Evolutionary conservation across 495 filamentous ascomycete species (phyloP).

Genomic region (Podospora pseudoanserina): DNA sequence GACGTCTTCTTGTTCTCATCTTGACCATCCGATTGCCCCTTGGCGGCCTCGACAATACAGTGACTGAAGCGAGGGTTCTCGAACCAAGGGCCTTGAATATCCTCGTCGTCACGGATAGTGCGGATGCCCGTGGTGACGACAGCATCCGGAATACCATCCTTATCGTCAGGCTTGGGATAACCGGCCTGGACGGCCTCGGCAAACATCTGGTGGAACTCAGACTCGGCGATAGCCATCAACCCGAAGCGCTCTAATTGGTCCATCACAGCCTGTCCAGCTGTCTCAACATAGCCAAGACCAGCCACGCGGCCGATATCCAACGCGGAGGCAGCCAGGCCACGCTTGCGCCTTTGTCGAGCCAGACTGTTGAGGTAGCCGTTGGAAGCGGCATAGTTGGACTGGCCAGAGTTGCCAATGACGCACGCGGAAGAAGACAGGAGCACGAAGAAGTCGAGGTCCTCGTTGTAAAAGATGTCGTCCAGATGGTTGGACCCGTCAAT

Average conservation of each 20-base stretch:
- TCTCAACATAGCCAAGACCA: conserved; percentile 22
- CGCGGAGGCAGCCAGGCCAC: conserved; percentile 36
- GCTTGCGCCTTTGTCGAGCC: conserved; percentile 22
- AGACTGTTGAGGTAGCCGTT: conserved; percentile 46
- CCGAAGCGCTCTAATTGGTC: not conserved
- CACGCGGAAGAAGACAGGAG: conserved; percentile 48
- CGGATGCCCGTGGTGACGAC: conserved; percentile 6
- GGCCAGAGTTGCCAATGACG: conserved; percentile 45
- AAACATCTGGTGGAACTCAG: conserved; percentile 3
- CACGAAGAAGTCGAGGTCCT: conserved; percentile 55
- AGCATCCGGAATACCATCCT: not conserved
- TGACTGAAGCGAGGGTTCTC: not conserved
- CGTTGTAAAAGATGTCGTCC: not conserved
- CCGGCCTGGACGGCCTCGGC: conserved; percentile 15
- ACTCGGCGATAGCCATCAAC: not conserved
- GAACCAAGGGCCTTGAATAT: conserved; percentile 2
- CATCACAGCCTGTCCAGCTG: not conserved
- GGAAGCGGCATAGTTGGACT: conserved; percentile 50
- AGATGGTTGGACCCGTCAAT: not conserved
- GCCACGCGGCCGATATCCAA: conserved; percentile 39
- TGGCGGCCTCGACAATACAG: conserved; percentile 1
- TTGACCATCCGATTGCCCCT: not conserved
- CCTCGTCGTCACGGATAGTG: conserved; percentile 11
- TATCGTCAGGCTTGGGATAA: not conserved
- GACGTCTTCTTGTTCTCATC: conserved; percentile 4